Conservation (phyloP, 352 stramenopile species). For the Globisporangium nodosum region DNA sequence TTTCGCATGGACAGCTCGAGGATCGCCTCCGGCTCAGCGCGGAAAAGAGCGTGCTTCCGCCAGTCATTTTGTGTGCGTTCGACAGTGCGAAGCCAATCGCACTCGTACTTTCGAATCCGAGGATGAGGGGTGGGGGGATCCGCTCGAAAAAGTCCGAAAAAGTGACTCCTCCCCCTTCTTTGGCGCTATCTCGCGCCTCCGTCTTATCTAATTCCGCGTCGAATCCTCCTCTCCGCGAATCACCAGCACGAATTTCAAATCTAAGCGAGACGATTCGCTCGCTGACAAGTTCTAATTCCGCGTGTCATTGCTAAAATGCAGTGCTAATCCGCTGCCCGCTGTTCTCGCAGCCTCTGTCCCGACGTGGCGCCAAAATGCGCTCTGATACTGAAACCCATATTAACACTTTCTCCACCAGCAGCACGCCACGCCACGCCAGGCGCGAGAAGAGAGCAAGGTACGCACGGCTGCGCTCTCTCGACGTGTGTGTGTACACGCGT, state of each 20-base stretch:
- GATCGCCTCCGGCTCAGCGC: no score
- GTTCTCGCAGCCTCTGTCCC: neutral
- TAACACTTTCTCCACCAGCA: conserved; percentile 1
- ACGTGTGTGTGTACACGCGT: neutral
- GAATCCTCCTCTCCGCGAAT: neutral
- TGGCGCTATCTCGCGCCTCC: neutral
- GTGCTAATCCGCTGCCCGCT: neutral
- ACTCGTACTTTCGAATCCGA: neutral
- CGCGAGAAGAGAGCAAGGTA: neutral
- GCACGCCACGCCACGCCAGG: neutral
- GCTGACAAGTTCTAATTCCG: neutral
- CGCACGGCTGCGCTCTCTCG: neutral
- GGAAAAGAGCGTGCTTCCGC: neutral
- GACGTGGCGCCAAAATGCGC: neutral
- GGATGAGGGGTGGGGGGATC: neutral
- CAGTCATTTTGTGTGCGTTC: neutral
- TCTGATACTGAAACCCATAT: conserved; percentile 3
- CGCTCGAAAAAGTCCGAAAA: neutral
- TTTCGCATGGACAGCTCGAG: no score
- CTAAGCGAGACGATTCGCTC: neutral
- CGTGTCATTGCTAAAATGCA: neutral
- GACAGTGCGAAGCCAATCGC: neutral
- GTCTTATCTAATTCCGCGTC: neutral
- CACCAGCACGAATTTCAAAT: neutral
- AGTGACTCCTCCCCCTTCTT: neutral